Conservation (phyloP, 306 rosid species). For the Gastrolobium villosum region DNA sequence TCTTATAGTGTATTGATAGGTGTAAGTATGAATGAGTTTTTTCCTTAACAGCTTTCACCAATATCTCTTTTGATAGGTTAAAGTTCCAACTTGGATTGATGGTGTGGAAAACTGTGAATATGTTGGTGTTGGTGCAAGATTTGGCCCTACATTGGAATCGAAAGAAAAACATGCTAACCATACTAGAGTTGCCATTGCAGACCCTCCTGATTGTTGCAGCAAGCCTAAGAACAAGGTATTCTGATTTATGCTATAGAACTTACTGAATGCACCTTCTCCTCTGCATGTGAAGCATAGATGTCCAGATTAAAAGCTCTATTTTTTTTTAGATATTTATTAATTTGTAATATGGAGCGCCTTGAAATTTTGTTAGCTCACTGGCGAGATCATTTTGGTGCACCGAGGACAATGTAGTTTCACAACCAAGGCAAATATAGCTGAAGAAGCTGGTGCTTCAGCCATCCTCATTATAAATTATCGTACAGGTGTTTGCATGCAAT, state of each 20-base stretch:
- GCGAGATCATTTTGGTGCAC: conserved; percentile 87
- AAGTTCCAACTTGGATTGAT: conserved; percentile 85
- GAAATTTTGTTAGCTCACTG: conserved; percentile 76
- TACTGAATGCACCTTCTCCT: conserved; percentile 29
- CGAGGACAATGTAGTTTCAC: conserved; percentile 98
- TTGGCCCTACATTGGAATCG: conserved; percentile 88
- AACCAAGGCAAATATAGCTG: conserved; percentile 88
- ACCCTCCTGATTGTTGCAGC: conserved; percentile 94
- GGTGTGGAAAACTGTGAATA: conserved; percentile 68
- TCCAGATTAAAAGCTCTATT: conserved; percentile 41
- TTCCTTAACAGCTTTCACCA: conserved; percentile 21
- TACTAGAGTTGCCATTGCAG: conserved; percentile 87
- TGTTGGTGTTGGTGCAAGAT: conserved; percentile 97
- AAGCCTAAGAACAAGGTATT: conserved; percentile 70
- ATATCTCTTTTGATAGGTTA: conserved; percentile 63
- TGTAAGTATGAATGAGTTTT: conserved; percentile 3
- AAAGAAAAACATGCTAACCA: conserved; percentile 86
- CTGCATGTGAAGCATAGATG: conserved; percentile 40
- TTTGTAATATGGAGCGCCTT: conserved; percentile 64
- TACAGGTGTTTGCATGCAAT: conserved; percentile 68
- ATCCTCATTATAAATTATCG: conserved; percentile 82
- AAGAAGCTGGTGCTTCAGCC: conserved; percentile 87
- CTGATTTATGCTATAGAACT: conserved; percentile 35
- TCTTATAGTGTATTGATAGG: conserved; percentile 10
- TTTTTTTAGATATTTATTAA: conserved; percentile 42